Evolutionary conservation across 2,329 filamentous ascomycete genomes (phyloP), one percentile per base, ranked within the genome.

Genomic region (Phyllosticta paracitricarpa): DNA sequence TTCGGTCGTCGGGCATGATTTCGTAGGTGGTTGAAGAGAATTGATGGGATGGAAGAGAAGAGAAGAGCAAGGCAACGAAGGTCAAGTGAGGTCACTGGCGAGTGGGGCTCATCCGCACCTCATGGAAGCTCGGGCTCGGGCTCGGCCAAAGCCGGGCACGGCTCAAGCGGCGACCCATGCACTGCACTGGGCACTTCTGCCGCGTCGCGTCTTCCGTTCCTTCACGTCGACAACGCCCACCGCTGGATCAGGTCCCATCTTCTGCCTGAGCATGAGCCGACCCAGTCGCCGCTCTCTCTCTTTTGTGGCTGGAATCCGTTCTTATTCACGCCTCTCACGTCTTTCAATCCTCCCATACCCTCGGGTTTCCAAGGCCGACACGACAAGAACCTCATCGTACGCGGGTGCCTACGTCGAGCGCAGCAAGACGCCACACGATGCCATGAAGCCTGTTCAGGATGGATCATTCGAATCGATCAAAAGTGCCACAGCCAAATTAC

Each of bases 1-100:
- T 57, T 8, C 48, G 48, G 51, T 61, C 59, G 59, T 57, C 33
- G 54, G 53, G 56, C 51, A 61, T 57, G 59, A 17, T 26, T 19
- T 40, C 12, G 58, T 19, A 30, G 53, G 26, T 22, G 17, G 24
- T 40, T 51, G 51, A 35, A 19, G n/a, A 59, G 30, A 2, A 26
- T 2, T 19, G 14, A n/a, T 24, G 35, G 7, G 52, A 30, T 33
- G 52, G 52, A 51, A 51, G 22, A 51, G 19, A 5, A 48, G n/a
- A 22, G 51, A 7, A 56, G 28, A 25, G 24, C 7, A 24, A 52
- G 51, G 48, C 51, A 52, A 28, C 40, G 17, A 48, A 56, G 54
- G 52, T 35, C 54, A 25, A 54, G 25, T 54, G 51, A 4, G 48
- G 6, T 54, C 19, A 22, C 1, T 14, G 51, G n/a, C 10, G 53